Evolutionary conservation across 2,329 filamentous ascomycete species (phyloP), one percentile per base, ranked within the genome.

Genomic region (Penicillium sp.): DNA sequence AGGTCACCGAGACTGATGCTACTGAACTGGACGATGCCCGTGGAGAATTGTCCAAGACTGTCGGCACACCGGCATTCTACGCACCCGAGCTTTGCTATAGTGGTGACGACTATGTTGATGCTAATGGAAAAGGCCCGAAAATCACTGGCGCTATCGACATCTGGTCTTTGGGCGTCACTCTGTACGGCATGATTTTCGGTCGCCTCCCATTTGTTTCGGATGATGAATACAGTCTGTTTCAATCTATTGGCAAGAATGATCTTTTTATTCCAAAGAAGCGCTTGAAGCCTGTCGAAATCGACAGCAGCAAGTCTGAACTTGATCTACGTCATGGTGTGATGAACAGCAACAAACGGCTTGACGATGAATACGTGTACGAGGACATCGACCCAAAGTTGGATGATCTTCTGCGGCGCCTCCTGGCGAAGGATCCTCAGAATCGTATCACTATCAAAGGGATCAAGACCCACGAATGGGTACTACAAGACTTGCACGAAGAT

Each of bases 41-140:
- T 59, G 57, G 57, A 42, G 94, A 97, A 70, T 79, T 99, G n/a
- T 93, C 94, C 59, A 97, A 97, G 79, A 97, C 94, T 1, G 94
- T 97, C 5, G 94, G 94, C 52, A 99, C 94, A 0, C 94, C 94
- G 5, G 94, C 93, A 1, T 99, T 99, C 74, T 99, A 97, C 68
- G 94, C 94, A 1, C 94, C 94, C 3, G 94, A 99, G 71, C 81
- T 99, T 38, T 99, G 94, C 75, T 94, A 92, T 70, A 95, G 90
- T 1, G 91, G 94, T 60, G 74, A 86, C 23, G 86, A 85, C 60
- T 79, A 78, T 55, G 70, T 74, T 47, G 66, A 73, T 65, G 71
- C 74, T 64, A 85, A 81, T 67, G 88, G 82, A 66, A 67, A 65
- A 7, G 63, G 71, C 1, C 91, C 82, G 62, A 93, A 81, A 75